phyloP scores from a whole-genome alignment of 306 rosid species.

The Gastrolobium villosum region DNA sequence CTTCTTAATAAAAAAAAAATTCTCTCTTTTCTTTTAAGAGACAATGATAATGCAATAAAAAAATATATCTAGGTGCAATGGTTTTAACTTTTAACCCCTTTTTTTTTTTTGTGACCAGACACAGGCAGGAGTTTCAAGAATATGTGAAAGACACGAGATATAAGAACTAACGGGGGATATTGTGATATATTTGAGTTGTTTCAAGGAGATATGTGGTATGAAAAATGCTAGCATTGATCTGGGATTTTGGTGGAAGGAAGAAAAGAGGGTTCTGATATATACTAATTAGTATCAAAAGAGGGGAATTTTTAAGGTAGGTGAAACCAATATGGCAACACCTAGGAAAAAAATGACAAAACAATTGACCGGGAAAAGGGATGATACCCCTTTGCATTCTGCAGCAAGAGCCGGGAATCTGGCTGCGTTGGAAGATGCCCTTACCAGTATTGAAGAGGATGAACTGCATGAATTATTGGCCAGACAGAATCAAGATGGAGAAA shows the following conservation, averaged over 20 bases:
- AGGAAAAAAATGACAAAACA: constrained; percentile 90
- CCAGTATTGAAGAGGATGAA: constrained; percentile 55
- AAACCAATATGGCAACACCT: constrained; percentile 57
- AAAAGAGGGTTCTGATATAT: constrained; percentile 41
- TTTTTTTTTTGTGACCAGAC: constrained; percentile 40
- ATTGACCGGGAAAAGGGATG: constrained; percentile 92
- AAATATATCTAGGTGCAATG: constrained; percentile 35
- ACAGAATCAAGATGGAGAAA: constrained; percentile 92
- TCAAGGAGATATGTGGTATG: constrained; percentile 43
- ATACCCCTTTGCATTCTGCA: constrained; percentile 78
- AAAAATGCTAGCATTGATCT: constrained; percentile 58
- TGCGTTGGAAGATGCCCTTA: constrained; percentile 56
- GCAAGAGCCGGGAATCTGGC: constrained; percentile 78
- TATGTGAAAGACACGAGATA: constrained; percentile 33
- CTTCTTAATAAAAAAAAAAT: constrained; percentile 27
- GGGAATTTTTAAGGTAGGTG: constrained; percentile 22
- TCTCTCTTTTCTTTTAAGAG: background rate
- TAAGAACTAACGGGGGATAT: constrained; percentile 6
- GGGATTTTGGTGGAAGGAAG: constrained; percentile 61
- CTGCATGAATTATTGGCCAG: constrained; percentile 64
- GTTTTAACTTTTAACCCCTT: constrained; percentile 49
- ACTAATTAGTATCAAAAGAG: constrained; percentile 37
- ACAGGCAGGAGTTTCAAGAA: constrained; percentile 34
- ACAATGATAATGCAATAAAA: constrained; percentile 17
- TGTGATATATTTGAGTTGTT: constrained; percentile 25